These are phyloP conservation scores for Rugosomyces carneus DNA, from an alignment of 1,284 basidiomycete species.

Conservation along the genomic window DNA sequence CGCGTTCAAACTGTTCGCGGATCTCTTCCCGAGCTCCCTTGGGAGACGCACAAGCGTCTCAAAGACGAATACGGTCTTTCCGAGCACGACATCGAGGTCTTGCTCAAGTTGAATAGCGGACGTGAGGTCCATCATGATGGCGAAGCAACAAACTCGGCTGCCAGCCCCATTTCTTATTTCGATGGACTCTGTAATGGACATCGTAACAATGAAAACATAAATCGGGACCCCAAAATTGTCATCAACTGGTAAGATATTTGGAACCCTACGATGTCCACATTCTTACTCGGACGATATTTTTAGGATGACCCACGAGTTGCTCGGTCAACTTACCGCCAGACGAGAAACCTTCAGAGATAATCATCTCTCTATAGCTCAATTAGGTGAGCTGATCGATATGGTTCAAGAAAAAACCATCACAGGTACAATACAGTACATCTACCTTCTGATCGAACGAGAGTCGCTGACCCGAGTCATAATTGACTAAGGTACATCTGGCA, in stretches of 20 bases:
- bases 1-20: conserved; percentile 53
- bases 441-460: neutral
- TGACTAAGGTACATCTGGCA: conserved; percentile 62
- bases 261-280: neutral
- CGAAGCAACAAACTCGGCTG: conserved; percentile 32
- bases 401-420: conserved; percentile 67
- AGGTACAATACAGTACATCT: conserved; percentile 36
- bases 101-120: conserved; percentile 68
- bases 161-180: conserved; percentile 66
- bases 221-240: conserved; percentile 62
- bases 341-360: conserved; percentile 59
- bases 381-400: conserved; percentile 77
- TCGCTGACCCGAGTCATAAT: conserved; percentile 5
- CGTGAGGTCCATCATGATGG: conserved; percentile 60
- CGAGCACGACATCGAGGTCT: conserved; percentile 64
- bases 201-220: conserved; percentile 16
- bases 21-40: conserved; percentile 76
- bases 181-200: conserved; percentile 49
- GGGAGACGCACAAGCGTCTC: conserved; percentile 58
- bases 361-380: conserved; percentile 51
- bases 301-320: conserved; percentile 84
- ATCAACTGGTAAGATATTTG: conserved; percentile 70
- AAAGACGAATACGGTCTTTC: conserved; percentile 41
- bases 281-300: conserved; percentile 2
- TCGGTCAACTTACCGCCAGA: conserved; percentile 67